These are phyloP conservation scores for Globisporangium mamillatum DNA, from an alignment of 352 stramenopile species.

Conservation along the genomic window DNA sequence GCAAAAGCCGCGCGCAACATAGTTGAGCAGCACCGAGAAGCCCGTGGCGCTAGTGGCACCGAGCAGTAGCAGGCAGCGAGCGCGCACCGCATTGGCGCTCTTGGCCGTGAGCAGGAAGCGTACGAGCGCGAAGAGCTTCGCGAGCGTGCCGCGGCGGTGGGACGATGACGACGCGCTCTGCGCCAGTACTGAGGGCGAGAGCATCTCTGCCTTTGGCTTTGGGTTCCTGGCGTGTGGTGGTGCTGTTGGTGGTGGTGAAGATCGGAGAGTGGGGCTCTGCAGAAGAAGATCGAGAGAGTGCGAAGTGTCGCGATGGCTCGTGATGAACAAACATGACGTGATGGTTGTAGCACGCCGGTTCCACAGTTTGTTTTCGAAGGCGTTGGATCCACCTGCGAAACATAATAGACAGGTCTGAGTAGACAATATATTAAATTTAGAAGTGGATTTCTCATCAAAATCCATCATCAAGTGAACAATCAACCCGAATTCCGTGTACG, in stretches of 20 bases:
- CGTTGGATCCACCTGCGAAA: neutral
- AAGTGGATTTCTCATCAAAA: constrained; percentile 5
- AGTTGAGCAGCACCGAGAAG: constrained; percentile 9
- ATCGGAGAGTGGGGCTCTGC: neutral
- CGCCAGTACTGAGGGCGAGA: neutral
- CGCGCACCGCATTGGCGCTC: neutral
- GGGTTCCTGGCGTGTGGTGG: neutral
- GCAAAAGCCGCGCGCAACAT: constrained; percentile 12
- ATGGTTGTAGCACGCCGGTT: too few relatives aligned
- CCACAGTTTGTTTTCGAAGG: neutral
- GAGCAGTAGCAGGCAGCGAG: constrained; percentile 6
- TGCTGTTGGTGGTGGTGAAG: too few relatives aligned
- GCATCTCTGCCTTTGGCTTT: neutral
- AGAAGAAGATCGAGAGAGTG: neutral
- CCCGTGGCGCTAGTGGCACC: neutral
- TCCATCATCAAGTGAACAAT: neutral
- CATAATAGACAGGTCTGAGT: too few relatives aligned
- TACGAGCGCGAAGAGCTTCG: constrained; percentile 4
- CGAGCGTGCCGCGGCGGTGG: neutral
- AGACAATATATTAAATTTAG: neutral
- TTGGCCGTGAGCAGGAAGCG: constrained; percentile 11
- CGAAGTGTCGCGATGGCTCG: too few relatives aligned
- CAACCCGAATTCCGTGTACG: neutral
- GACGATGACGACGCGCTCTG: neutral
- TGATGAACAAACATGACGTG: too few relatives aligned